A percentile compares a stretch with the other conserved stretches of the same genome.
Evolutionary conservation across 495 filamentous ascomycete genomes (phyloP).

Genomic region (Aspergillus carlsbadensis): DNA sequence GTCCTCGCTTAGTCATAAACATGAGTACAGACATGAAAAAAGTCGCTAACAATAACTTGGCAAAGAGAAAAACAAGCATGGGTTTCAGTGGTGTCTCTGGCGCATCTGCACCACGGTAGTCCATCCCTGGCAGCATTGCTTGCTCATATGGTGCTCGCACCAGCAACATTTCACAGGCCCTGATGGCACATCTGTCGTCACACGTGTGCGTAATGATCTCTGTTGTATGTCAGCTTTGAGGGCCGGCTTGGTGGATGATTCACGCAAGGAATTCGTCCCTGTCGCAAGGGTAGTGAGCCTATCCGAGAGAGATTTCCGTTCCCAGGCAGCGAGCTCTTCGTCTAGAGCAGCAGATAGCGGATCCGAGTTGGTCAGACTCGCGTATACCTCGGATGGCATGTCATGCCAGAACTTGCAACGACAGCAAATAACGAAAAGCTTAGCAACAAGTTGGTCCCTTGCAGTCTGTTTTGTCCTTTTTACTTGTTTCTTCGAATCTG

Average conservation of each 20-base stretch:
- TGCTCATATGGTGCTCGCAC: slow-evolving; percentile 75
- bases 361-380: slow-evolving; percentile 37
- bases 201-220: background rate
- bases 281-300: background rate
- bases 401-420: slow-evolving; percentile 81
- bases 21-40: too few species aligned
- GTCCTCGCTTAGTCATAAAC: too few species aligned
- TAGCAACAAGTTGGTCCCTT: slow-evolving; percentile 57
- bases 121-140: slow-evolving; percentile 70
- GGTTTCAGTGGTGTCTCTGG: slow-evolving; percentile 57
- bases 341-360: background rate
- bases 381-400: slow-evolving; percentile 71
- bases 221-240: background rate
- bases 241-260: background rate
- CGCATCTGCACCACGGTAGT: slow-evolving; percentile 67
- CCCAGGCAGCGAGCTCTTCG: background rate
- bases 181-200: slow-evolving; percentile 29
- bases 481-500: slow-evolving; percentile 6
- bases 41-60: too few species aligned
- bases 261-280: background rate
- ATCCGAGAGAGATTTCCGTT: background rate
- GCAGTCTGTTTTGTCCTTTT: slow-evolving; percentile 20
- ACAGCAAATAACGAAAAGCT: slow-evolving; percentile 80
- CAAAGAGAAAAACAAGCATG: background rate
- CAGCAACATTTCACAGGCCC: slow-evolving; percentile 70